Evolutionary conservation across 257 asterid species (phyloP).

Genomic region (Solanum phureja): DNA sequence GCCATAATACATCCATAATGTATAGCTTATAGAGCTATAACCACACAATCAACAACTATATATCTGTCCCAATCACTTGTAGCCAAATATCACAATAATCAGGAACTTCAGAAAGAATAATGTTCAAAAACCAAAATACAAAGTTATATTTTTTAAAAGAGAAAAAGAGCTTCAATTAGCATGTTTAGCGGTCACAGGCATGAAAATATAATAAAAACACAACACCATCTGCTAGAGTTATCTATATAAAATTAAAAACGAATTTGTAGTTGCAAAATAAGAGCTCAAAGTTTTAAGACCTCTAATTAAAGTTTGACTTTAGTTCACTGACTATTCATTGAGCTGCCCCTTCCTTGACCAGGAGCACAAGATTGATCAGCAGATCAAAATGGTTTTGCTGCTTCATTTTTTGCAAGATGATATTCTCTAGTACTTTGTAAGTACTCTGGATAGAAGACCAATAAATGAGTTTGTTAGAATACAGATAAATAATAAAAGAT

Average conservation of each 20-base stretch:
- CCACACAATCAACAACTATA: too few relatives aligned
- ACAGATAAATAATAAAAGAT: too few relatives aligned
- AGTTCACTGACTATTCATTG: neutral
- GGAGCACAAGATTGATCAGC: neutral
- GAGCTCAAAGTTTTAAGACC: neutral
- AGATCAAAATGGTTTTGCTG: slow-evolving; percentile 21
- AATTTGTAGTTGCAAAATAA: neutral
- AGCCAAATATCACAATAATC: too few relatives aligned
- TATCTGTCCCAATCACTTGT: too few relatives aligned
- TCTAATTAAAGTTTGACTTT: neutral
- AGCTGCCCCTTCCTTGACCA: neutral
- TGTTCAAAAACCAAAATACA: neutral
- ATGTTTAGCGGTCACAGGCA: neutral
- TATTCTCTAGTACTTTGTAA: slow-evolving; percentile 53
- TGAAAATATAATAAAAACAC: neutral
- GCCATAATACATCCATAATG: too few relatives aligned
- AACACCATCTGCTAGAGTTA: neutral
- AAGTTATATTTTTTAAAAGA: neutral
- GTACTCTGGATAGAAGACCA: slow-evolving; percentile 28
- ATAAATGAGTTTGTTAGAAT: neutral
- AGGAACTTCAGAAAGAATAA: too few relatives aligned
- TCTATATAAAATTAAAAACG: neutral
- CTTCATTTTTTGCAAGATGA: slow-evolving; percentile 43
- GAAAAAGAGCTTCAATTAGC: neutral
- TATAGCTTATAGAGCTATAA: too few relatives aligned